Evolutionary conservation across 176 grass and related monocot genomes (phyloP).

Genomic region (Bolboschoenus planiculmis): DNA sequence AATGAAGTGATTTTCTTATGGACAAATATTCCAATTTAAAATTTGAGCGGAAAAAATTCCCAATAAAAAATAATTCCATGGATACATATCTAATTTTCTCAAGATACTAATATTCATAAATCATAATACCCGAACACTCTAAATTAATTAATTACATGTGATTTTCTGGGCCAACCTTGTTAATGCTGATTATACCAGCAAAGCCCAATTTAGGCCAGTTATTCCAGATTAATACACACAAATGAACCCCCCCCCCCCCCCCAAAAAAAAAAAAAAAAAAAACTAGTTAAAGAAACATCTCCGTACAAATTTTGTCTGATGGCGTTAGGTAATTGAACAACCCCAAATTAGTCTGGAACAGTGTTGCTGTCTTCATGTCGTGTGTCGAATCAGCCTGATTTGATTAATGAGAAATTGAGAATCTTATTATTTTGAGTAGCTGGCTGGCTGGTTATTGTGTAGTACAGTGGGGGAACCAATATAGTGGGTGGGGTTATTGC

Average conservation of each 20-base stretch:
- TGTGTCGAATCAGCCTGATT: background rate
- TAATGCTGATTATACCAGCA: background rate
- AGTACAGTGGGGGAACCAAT: conserved; percentile 1
- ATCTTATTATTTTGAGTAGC: background rate
- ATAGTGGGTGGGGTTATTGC: background rate
- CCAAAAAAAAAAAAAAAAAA: too few species aligned
- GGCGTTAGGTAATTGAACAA: background rate
- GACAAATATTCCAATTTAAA: too few species aligned
- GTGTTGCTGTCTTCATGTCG: conserved; percentile 11
- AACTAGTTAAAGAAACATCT: background rate
- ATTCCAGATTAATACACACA: background rate
- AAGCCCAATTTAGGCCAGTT: background rate
- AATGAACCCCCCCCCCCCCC: background rate
- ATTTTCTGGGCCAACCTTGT: background rate
- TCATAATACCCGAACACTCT: background rate
- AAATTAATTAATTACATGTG: background rate
- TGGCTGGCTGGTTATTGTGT: background rate
- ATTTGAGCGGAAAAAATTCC: too few species aligned
- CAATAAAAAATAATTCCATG: too few species aligned
- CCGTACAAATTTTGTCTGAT: background rate
- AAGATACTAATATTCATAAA: too few species aligned
- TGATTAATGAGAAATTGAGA: background rate
- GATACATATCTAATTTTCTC: too few species aligned
- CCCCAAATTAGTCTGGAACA: background rate
- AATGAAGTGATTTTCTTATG: too few species aligned